A percentile compares a stretch with the other conserved stretches of the same genome.
These are phyloP conservation scores for Geranomyces variabilis DNA, from an alignment of 192 early-diverging fungal genomes.

Conservation along the genomic window DNA sequence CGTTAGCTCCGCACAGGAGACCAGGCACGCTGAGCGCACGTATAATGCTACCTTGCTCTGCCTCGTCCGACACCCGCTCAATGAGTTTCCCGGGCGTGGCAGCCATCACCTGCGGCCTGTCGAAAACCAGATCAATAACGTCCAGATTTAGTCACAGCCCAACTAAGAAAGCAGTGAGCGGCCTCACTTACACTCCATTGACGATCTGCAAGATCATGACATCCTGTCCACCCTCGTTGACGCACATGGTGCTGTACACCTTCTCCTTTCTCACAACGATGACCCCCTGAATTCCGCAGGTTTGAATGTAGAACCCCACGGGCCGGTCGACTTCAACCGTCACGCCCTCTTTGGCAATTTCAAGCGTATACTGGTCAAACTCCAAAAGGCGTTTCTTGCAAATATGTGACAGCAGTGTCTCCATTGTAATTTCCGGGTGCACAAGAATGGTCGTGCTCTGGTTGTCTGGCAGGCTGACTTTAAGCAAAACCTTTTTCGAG, in stretches of 20 bases:
- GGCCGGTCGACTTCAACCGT: constrained; percentile 54
- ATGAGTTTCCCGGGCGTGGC: constrained; percentile 56
- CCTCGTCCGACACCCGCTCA: constrained; percentile 48
- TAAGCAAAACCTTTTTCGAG: constrained; percentile 27
- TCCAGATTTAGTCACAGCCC: neutral
- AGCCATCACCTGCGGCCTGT: constrained; percentile 56
- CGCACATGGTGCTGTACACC: constrained; percentile 49
- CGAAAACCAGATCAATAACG: neutral
- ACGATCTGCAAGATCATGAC: constrained; percentile 51
- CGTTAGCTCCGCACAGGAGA: neutral
- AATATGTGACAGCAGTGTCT: constrained; percentile 43
- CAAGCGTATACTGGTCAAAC: constrained; percentile 46
- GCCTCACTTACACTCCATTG: constrained; percentile 48
- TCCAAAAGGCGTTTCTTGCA: constrained; percentile 46
- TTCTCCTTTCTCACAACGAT: constrained; percentile 54
- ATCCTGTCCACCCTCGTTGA: constrained; percentile 55
- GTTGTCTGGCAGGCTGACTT: constrained; percentile 40
- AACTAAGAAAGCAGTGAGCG: no score
- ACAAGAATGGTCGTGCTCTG: constrained; percentile 40
- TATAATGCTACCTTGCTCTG: constrained; percentile 44
- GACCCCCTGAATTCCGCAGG: constrained; percentile 39
- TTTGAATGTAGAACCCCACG: constrained; percentile 37
- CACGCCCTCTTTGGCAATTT: constrained; percentile 32
- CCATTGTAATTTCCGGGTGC: constrained; percentile 46
- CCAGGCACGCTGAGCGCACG: neutral